Percentiles rank a stretch among this genome's conserved stretches.
Evolutionary conservation across 2,329 filamentous ascomycete species (phyloP).

Genomic region (Fusarium tjaetaba): DNA sequence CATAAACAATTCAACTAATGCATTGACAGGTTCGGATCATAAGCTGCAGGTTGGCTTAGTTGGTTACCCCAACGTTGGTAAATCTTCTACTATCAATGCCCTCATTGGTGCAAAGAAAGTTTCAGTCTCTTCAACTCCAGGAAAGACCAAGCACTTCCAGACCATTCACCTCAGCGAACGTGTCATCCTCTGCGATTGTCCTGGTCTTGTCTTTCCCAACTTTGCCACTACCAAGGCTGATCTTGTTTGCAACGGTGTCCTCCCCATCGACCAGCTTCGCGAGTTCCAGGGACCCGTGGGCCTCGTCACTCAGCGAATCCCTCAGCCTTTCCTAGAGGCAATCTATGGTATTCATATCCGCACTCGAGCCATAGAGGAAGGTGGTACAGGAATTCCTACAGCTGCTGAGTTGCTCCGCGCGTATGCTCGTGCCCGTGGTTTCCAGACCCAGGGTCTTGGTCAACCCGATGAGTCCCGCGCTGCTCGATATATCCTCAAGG

Average conservation of each 20-base stretch:
- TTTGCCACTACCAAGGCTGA: constrained; percentile 97
- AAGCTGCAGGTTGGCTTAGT: constrained; percentile 94
- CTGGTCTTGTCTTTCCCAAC: constrained; percentile 97
- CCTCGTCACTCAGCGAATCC: constrained; percentile 85
- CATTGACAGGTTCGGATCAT: constrained; percentile 54
- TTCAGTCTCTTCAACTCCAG: constrained; percentile 94
- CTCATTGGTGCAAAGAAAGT: constrained; percentile 99
- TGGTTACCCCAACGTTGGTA: constrained; percentile 98
- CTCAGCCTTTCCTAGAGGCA: constrained; percentile 87
- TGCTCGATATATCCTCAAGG: constrained; percentile 89
- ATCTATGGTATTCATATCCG: constrained; percentile 92
- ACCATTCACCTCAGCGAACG: constrained; percentile 92
- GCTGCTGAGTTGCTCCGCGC: constrained; percentile 85
- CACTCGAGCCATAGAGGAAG: constrained; percentile 85
- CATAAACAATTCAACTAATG: constrained; percentile 13
- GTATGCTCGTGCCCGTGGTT: constrained; percentile 90
- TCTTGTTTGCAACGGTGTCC: constrained; percentile 91
- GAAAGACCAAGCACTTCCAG: constrained; percentile 99
- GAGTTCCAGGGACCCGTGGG: constrained; percentile 90
- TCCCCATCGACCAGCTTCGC: constrained; percentile 95
- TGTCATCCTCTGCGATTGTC: constrained; percentile 95
- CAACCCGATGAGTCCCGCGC: constrained; percentile 94
- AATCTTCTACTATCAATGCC: constrained; percentile 98
- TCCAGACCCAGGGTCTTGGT: constrained; percentile 87
- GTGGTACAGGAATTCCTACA: constrained; percentile 87